These are phyloP conservation scores for Nevesoporus exiguus DNA, from an alignment of 768 basidiomycete species.

Conservation along the genomic window DNA sequence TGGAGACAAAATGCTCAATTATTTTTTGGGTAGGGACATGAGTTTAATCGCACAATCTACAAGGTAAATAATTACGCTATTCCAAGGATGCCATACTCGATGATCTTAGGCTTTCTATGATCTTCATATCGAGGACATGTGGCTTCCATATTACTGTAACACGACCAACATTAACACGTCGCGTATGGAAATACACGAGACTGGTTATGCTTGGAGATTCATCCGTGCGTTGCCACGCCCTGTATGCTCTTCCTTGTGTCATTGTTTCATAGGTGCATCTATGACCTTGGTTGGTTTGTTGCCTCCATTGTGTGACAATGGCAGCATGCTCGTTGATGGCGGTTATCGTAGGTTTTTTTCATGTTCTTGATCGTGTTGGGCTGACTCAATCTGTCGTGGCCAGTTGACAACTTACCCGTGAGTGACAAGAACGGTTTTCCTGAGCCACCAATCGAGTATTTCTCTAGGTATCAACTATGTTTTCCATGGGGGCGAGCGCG, in stretches of 20 bases:
- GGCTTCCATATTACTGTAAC: slow-evolving; percentile 98
- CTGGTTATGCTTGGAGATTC: slow-evolving; percentile 97
- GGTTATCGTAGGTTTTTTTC: slow-evolving; percentile 68
- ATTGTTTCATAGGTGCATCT: slow-evolving; percentile 65
- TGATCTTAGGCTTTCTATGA: slow-evolving; percentile 76
- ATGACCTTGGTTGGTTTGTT: slow-evolving; percentile 96
- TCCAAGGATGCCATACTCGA: slow-evolving; percentile 5
- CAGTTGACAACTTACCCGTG: slow-evolving; percentile 89
- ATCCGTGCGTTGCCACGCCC: slow-evolving; percentile 53
- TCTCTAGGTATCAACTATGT: slow-evolving; percentile 80
- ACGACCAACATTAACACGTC: slow-evolving; percentile 96
- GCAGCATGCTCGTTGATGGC: slow-evolving; percentile 87
- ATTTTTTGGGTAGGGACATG: slow-evolving; percentile 64
- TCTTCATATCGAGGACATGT: slow-evolving; percentile 96
- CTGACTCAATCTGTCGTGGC: slow-evolving; percentile 4
- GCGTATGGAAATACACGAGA: slow-evolving; percentile 95
- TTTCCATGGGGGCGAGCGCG: slow-evolving; percentile 82
- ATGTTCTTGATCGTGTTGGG: background rate
- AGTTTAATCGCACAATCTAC: slow-evolving; percentile 93
- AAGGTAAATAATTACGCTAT: slow-evolving; percentile 47
- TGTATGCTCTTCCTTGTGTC: background rate
- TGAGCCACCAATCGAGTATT: slow-evolving; percentile 1
- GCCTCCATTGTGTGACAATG: slow-evolving; percentile 93
- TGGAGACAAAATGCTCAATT: background rate
- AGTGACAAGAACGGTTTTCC: slow-evolving; percentile 16